Base-by-base conservation (phyloP, 2,329 filamentous ascomycete genomes). In the Mollisia scopiformis region DNA sequence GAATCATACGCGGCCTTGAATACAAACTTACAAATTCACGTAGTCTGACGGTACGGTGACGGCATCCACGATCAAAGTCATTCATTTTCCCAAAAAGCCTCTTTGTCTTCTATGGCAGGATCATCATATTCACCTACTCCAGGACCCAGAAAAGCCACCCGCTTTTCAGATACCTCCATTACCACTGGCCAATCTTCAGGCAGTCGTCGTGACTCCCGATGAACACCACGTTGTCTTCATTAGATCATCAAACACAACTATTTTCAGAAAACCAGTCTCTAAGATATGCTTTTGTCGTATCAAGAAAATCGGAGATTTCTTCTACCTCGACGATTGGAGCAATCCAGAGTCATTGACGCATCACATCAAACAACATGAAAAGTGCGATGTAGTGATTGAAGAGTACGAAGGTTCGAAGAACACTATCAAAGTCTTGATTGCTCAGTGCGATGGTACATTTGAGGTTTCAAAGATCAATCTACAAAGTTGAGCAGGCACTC, bases 311-410 rank as follows among this genome's bases (percentile, higher is more conserved):
- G 50, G 57, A 10, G 43, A 47, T 16, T 47, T 14, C 43, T 27
- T 27, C 6, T 10, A 25, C 13, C 28, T 47, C 10, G 23, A 25
- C 43, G 49, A 23, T 3, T 35, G 19, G 16, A 16, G 33, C 25
- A 14, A 30, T 7, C 37, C 53, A 35, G 27, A 46, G 35, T 8
- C 37, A 41, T n/a, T 58, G n/a, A 11, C 33, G 14, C 30, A 53
- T 31, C 43, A 46, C 28, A 37, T 58, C 19, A 39, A 46, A 14
- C 31, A 54, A 4, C 25, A 33, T 30, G 27, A 35, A 5, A 53
- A 21, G 3, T 58, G 57, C 49, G 57, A 58, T 33, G 57, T 58
- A 25, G 57, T 58, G 16, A 53, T 58, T 10, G 57, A 58, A 25
- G 49, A 43, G 21, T 28, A 41, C 8, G 31, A 19, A 10, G 37